Base-by-base conservation (phyloP, 2,329 filamentous ascomycete species). In the Aspergillus terreus region DNA sequence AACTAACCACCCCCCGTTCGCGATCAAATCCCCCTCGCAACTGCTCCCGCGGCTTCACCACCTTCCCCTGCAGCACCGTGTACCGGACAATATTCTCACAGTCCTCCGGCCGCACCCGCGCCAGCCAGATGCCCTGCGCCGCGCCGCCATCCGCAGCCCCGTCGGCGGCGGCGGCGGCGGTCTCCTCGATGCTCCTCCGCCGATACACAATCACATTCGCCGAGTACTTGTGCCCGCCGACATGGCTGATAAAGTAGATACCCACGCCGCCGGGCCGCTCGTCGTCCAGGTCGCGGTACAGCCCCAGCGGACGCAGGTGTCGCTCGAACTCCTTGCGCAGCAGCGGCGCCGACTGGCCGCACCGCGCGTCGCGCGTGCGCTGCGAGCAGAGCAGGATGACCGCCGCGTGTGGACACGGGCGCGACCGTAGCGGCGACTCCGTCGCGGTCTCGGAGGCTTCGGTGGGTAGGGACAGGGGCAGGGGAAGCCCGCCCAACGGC, bases 171-270 rank as follows among this genome's bases (percentile, higher is more conserved):
- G 21, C 21, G 21, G 21, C 21, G 17, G 17, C 17, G 17, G 17
- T 17, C 21, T 3, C 21, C 21, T 23, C 21, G 21, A 23, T 23
- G 21, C 4, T 23, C 21, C 78, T 77, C 15, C 81, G 80, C 9
- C 94, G 82, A 70, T 99, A 97, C 1, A 99, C 79, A 77, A 99
- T 88, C 61, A 97, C 84, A 64, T 99, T 99, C 25, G 94, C 94
- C 44, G 86, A 85, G 74, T 95, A 97, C 76, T 96, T 96, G 77
- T 99, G 94, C 0, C 94, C 94, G 25, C 94, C 94, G 2, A 96
- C 91, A 66, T 99, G 94, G 60, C 85, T 92, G 66, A 97, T 95
- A 68, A 96, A 97, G 74, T 96, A 96, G 58, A 99, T 89, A 0
- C 90, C 92, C 5, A 96, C 92, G 11, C 94, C 94, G 10, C 92